Percentiles rank a stretch among this genome's conserved stretches.
These are phyloP conservation scores for Penicillium verrucosum DNA, from an alignment of 2,329 filamentous ascomycete species.

Conservation along the genomic window DNA sequence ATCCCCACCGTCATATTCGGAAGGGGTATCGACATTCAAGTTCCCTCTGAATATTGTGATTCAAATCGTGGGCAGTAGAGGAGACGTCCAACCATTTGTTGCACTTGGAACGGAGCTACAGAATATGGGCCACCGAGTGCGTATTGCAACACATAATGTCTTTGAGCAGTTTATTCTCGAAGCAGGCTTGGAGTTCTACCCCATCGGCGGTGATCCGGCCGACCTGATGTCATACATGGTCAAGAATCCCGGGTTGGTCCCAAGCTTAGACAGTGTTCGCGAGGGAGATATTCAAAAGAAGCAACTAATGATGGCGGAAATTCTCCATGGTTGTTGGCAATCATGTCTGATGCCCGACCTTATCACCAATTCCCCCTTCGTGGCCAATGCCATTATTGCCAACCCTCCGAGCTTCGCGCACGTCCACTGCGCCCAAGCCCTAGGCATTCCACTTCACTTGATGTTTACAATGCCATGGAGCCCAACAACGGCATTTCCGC, in stretches of 20 bases:
- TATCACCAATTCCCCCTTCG: conserved; percentile 36
- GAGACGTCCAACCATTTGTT: background rate
- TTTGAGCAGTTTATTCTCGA: conserved; percentile 54
- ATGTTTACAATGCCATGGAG: conserved; percentile 51
- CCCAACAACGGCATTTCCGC: conserved; percentile 40
- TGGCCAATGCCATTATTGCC: conserved; percentile 51
- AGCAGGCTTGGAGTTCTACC: conserved; percentile 54
- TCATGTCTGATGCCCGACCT: conserved; percentile 28
- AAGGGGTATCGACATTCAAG: background rate
- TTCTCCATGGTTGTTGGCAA: conserved; percentile 33
- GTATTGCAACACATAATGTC: conserved; percentile 45
- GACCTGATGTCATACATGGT: conserved; percentile 51
- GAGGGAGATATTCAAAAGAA: conserved; percentile 24
- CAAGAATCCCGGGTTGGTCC: conserved; percentile 44
- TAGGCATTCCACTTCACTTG: conserved; percentile 48
- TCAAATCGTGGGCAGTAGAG: background rate
- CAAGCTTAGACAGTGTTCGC: conserved; percentile 38
- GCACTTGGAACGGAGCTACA: background rate
- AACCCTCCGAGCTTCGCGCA: conserved; percentile 51
- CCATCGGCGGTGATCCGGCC: conserved; percentile 56
- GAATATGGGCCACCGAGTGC: background rate
- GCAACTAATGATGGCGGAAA: conserved; percentile 26
- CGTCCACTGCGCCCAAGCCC: conserved; percentile 48
- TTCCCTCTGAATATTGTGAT: background rate
- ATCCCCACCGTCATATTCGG: background rate